A percentile compares a stretch with the other conserved stretches of the same genome.
Evolutionary conservation across 176 grass and related monocot species (phyloP).

Genomic region (Thalia dealbata): DNA sequence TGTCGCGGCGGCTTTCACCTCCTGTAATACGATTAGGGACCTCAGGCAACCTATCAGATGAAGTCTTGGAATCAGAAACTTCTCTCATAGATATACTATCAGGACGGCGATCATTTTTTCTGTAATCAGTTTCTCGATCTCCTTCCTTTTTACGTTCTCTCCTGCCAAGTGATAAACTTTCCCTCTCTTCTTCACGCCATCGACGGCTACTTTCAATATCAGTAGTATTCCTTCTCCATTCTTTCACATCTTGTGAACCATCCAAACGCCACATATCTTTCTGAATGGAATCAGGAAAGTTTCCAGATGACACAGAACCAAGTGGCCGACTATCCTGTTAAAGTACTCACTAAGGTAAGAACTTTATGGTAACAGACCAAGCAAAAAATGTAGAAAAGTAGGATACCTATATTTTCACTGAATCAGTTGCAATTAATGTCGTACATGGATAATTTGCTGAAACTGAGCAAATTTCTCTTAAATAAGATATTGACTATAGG

Average conservation of each 20-base stretch:
- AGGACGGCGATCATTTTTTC: constrained; percentile 57
- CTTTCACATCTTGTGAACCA: constrained; percentile 63
- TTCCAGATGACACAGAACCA: constrained; percentile 24
- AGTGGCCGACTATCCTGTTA: constrained; percentile 11
- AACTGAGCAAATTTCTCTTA: too few species aligned
- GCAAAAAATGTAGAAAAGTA: background rate
- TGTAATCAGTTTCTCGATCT: constrained; percentile 59
- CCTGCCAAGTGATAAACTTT: constrained; percentile 72
- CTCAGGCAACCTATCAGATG: constrained; percentile 57
- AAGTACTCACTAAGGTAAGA: background rate
- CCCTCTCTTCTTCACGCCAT: constrained; percentile 98
- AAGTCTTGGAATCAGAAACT: constrained; percentile 28
- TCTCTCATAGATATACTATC: constrained; percentile 60
- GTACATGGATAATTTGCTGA: too few species aligned
- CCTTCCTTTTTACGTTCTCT: constrained; percentile 68
- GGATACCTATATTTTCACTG: background rate
- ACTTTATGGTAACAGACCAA: background rate
- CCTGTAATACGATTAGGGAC: constrained; percentile 34
- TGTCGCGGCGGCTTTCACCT: constrained; percentile 54
- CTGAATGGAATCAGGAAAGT: constrained; percentile 42
- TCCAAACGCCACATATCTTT: constrained; percentile 55
- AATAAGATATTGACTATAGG: too few species aligned
- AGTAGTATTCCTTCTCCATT: constrained; percentile 36
- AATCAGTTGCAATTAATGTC: background rate
- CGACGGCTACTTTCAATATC: constrained; percentile 63